Evolutionary conservation across 768 basidiomycete genomes (phyloP).

Genomic region (Leucogyrophana mollusca): DNA sequence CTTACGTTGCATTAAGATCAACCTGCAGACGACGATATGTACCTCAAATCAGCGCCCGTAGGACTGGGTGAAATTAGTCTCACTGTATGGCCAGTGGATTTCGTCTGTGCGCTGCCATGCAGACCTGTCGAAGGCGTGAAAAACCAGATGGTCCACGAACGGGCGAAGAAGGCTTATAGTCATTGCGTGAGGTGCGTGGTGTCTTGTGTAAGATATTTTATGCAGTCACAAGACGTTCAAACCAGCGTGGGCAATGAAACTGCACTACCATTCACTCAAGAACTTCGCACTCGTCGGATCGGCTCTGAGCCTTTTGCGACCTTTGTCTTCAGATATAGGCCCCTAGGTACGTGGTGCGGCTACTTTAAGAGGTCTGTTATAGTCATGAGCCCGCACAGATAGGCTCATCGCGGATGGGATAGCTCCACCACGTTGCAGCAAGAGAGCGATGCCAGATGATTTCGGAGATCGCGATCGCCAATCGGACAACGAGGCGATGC

Average conservation of each 20-base stretch:
- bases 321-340: slow-evolving; percentile 11
- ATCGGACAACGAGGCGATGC: background rate
- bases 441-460: background rate
- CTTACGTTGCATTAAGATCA: no score
- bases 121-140: background rate
- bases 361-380: background rate
- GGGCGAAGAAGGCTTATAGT: slow-evolving; percentile 9
- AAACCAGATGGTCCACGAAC: slow-evolving; percentile 8
- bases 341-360: slow-evolving; percentile 1
- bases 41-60: slow-evolving; percentile 6
- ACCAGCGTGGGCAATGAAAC: slow-evolving; percentile 5
- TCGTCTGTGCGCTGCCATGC: background rate
- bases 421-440: background rate
- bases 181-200: slow-evolving; percentile 7
- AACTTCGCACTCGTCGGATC: background rate
- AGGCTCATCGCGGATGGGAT: slow-evolving; percentile 7
- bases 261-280: background rate
- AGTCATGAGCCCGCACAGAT: slow-evolving; percentile 1
- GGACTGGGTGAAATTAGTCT: slow-evolving; percentile 8
- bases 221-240: background rate
- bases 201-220: no score
- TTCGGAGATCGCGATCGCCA: background rate
- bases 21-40: slow-evolving; percentile 6
- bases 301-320: slow-evolving; percentile 1
- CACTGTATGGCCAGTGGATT: slow-evolving; percentile 1